phyloP scores from a whole-genome alignment of 2,329 filamentous ascomycete species.

The Aureobasidium pullulans region DNA sequence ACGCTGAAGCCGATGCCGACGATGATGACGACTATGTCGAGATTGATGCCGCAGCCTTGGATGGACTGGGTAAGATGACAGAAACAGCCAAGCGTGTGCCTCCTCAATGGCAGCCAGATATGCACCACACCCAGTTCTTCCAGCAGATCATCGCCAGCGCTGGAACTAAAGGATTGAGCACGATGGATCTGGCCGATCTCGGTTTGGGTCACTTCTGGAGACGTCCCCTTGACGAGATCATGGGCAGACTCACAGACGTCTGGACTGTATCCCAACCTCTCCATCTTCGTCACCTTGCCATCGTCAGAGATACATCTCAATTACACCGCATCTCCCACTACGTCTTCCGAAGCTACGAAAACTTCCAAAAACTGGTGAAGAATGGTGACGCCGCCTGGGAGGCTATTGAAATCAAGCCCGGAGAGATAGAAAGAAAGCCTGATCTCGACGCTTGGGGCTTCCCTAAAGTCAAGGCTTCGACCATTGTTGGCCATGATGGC shows the following conservation, averaged over 20 bases:
- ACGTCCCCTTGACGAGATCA: conserved; percentile 46
- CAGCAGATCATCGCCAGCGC: conserved; percentile 41
- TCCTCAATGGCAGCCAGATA: conserved; percentile 50
- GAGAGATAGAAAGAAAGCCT: conserved; percentile 19
- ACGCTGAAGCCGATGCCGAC: conserved; percentile 11
- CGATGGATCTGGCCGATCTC: conserved; percentile 31
- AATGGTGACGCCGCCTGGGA: conserved; percentile 46
- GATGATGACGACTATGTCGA: conserved; percentile 24
- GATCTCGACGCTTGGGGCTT: conserved; percentile 43
- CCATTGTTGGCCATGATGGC: conserved; percentile 34
- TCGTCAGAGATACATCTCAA: conserved; percentile 48
- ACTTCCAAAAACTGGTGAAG: conserved; percentile 48
- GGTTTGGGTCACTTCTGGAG: conserved; percentile 46
- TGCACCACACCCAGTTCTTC: conserved; percentile 45
- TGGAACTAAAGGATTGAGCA: conserved; percentile 44
- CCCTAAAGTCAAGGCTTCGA: conserved; percentile 26
- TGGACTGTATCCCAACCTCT: conserved; percentile 53
- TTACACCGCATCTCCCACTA: conserved; percentile 44
- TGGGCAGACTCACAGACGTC: conserved; percentile 46
- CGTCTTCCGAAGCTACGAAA: conserved; percentile 46
- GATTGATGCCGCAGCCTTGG: conserved; percentile 14
- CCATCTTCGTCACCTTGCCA: conserved; percentile 48
- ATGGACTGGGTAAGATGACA: neutral
- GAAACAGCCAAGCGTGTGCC: conserved; percentile 27
- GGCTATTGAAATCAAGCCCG: conserved; percentile 28